These are phyloP conservation scores for Backusella mclennaniae DNA, from an alignment of 192 early-diverging fungal genomes.

Conservation along the genomic window DNA sequence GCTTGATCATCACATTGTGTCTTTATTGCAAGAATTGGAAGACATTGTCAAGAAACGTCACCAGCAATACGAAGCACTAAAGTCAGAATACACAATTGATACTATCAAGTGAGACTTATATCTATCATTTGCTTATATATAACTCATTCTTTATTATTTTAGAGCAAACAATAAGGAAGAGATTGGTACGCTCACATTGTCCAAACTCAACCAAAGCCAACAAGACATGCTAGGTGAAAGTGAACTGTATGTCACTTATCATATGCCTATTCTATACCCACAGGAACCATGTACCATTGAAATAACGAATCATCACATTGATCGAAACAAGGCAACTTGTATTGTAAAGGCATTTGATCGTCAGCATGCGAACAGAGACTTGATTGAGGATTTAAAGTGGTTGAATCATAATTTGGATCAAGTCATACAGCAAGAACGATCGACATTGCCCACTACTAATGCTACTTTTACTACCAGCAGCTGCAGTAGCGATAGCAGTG, in stretches of 20 bases:
- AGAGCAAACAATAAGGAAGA: neutral
- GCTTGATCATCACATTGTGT: constrained; percentile 65
- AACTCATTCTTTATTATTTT: neutral
- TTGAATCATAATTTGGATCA: constrained; percentile 1
- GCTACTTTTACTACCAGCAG: neutral
- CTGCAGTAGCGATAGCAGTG: neutral
- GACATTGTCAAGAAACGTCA: neutral
- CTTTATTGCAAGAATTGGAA: constrained; percentile 44
- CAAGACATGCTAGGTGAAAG: neutral
- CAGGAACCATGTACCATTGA: constrained; percentile 40
- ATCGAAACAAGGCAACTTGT: neutral
- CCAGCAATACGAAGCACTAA: neutral
- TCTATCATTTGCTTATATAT: neutral
- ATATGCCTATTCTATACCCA: constrained; percentile 38
- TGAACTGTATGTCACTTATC: constrained; percentile 2
- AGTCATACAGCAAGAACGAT: neutral
- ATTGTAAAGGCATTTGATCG: neutral
- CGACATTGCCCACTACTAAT: neutral
- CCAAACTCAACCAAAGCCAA: neutral
- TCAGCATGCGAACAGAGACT: neutral
- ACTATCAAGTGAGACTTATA: neutral
- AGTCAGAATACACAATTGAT: neutral
- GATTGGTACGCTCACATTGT: neutral
- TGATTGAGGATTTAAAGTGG: constrained; percentile 12
- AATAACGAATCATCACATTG: constrained; percentile 3